Evolutionary conservation across 129 eudicot species (phyloP).

Genomic region (Chrysanthemum seticuspe): DNA sequence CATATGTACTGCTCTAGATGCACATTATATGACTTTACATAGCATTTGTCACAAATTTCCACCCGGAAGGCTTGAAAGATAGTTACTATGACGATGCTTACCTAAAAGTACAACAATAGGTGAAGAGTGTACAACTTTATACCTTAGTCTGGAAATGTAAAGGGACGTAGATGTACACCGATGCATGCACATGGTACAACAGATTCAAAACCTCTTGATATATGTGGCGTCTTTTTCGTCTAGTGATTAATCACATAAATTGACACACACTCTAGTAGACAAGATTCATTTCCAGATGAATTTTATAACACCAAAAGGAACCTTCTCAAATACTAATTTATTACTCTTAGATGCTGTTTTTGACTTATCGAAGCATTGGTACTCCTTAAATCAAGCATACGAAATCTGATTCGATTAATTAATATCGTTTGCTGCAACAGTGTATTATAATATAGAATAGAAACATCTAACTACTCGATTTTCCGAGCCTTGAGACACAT

Average conservation of each 20-base stretch:
- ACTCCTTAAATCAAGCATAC: constrained; percentile 39
- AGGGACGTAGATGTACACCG: constrained; percentile 18
- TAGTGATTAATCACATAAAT: constrained; percentile 46
- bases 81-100: neutral
- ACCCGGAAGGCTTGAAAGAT: neutral
- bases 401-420: constrained; percentile 27
- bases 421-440: constrained; percentile 22
- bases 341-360: constrained; percentile 61
- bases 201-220: constrained; percentile 22
- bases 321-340: constrained; percentile 46
- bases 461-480: constrained; percentile 71
- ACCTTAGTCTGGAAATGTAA: constrained; percentile 5
- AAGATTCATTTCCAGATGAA: constrained; percentile 27
- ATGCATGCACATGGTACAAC: constrained; percentile 18
- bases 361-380: constrained; percentile 37
- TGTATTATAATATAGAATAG: constrained; percentile 44
- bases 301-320: constrained; percentile 31
- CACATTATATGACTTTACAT: constrained; percentile 18
- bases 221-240: constrained; percentile 50
- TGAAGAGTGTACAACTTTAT: constrained; percentile 2
- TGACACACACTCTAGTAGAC: constrained; percentile 27
- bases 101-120: constrained; percentile 5
- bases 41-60: constrained; percentile 6
- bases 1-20: constrained; percentile 7
- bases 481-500: constrained; percentile 72